Base-by-base conservation (phyloP, 208 protist genomes). In the Crithidia brevicula region DNA sequence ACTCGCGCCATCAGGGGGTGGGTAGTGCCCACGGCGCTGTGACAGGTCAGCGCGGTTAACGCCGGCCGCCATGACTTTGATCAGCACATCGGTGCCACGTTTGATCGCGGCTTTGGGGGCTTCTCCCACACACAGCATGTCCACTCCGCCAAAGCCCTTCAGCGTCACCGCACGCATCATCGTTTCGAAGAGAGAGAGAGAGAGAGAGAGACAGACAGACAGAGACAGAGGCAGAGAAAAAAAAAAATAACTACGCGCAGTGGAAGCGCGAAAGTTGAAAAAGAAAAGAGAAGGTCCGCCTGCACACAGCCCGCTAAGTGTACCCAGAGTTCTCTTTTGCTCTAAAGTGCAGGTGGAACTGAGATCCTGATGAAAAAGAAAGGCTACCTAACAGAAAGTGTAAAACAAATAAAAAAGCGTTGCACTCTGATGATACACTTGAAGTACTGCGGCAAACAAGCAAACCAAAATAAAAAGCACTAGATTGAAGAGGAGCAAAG, bases 11-110 rank as follows among this genome's bases (percentile, higher is more conserved):
- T 52, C 54, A 2, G 93, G 94, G 23, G 89, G 83, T 16, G 89
- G 82, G 74, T 97, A 97, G 67, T 84, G 84, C n/a, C 92, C 95
- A 0, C 66, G 71, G 23, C 86, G 81, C 65, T 97, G 89, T 23
- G 73, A 81, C 20, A 92, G 53, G 74, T 98, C 93, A 1, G 77
- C 93, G 4, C 91, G 68, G 59, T 97, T 98, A 10, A 98, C 72
- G 18, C 88, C 95, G 47, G 89, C 90, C 0, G 91, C 84, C 62
- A 86, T 85, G 4, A 97, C 88, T 43, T 86, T 86, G 22, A 98
- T 91, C 28, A 97, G 88, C 20, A 97, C 77, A 58, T 92, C 86
- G 4, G 68, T 81, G 33, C 66, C 58, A 43, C 63, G 68, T 11
- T 72, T 62, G 15, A 92, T 8, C 18, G 62, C 56, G 6, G 68